phyloP scores from a whole-genome alignment of 1,284 basidiomycete species.

The Hemileia vastatrix region DNA sequence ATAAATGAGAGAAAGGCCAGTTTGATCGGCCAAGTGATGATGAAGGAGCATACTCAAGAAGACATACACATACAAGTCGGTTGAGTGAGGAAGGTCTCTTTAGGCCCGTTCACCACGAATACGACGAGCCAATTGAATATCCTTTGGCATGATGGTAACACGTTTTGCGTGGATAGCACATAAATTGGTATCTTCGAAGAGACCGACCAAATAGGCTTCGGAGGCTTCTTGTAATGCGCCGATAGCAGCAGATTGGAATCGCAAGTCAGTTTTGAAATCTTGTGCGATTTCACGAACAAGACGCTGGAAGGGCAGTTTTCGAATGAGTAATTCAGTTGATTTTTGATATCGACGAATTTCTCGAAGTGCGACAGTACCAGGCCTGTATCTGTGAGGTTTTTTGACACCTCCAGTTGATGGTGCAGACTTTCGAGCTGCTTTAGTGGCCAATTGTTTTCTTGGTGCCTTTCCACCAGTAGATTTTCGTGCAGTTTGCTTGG shows the following conservation, averaged over 20 bases:
- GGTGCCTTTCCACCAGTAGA: slow-evolving; percentile 46
- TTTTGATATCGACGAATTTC: slow-evolving; percentile 39
- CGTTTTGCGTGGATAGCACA: slow-evolving; percentile 59
- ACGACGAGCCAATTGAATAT: slow-evolving; percentile 88
- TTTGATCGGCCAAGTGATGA: too few species aligned
- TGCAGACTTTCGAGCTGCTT: slow-evolving; percentile 56
- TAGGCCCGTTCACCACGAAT: slow-evolving; percentile 80
- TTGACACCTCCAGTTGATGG: too few species aligned
- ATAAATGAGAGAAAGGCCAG: too few species aligned
- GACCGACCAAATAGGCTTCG: neutral
- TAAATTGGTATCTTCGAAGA: slow-evolving; percentile 34
- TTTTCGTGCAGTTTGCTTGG: slow-evolving; percentile 46
- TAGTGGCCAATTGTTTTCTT: slow-evolving; percentile 64
- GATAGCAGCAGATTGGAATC: slow-evolving; percentile 65
- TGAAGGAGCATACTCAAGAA: too few species aligned
- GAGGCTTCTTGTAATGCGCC: too few species aligned
- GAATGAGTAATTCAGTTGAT: slow-evolving; percentile 40
- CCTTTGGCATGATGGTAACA: slow-evolving; percentile 94
- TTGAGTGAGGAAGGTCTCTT: too few species aligned
- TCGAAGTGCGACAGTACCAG: slow-evolving; percentile 37
- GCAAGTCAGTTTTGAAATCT: slow-evolving; percentile 67
- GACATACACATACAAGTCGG: too few species aligned
- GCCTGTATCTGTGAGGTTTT: slow-evolving; percentile 33
- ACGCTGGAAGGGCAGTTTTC: slow-evolving; percentile 50
- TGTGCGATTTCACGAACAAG: slow-evolving; percentile 71